Evolutionary conservation across 768 basidiomycete genomes (phyloP).

Genomic region (Collybia mongolica): DNA sequence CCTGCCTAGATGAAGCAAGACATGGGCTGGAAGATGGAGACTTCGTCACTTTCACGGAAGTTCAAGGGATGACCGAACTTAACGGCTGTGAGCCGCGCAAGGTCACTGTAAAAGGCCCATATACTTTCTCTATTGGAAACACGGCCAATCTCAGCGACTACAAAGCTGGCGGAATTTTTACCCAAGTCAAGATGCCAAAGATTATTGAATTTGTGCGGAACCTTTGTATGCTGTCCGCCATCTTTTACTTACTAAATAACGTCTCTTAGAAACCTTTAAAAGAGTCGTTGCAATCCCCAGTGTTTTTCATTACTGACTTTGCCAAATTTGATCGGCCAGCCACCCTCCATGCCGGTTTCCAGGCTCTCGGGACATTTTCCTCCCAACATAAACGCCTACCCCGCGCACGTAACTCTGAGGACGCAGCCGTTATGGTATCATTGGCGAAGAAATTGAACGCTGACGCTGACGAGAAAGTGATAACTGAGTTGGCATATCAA

Average conservation of each 20-base stretch:
- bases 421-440: conserved; percentile 69
- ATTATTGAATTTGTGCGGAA: conserved; percentile 83
- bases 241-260: conserved; percentile 14
- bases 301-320: conserved; percentile 93
- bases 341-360: conserved; percentile 91
- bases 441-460: conserved; percentile 77
- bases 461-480: conserved; percentile 77
- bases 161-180: conserved; percentile 89
- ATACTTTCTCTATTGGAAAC: conserved; percentile 95
- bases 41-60: conserved; percentile 94
- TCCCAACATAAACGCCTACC: conserved; percentile 69
- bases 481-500: conserved; percentile 88
- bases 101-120: conserved; percentile 92
- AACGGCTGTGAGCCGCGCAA: conserved; percentile 93
- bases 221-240: background rate
- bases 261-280: conserved; percentile 81
- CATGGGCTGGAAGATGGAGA: conserved; percentile 99
- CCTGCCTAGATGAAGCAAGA: conserved; percentile 94
- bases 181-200: conserved; percentile 99
- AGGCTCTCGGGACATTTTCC: conserved; percentile 82
- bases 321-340: conserved; percentile 94
- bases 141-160: conserved; percentile 78
- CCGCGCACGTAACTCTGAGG: conserved; percentile 76
- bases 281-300: conserved; percentile 79
- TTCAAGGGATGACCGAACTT: conserved; percentile 91